Base-by-base conservation (phyloP, 1,284 basidiomycete species). In the Amylostereum areolatum region DNA sequence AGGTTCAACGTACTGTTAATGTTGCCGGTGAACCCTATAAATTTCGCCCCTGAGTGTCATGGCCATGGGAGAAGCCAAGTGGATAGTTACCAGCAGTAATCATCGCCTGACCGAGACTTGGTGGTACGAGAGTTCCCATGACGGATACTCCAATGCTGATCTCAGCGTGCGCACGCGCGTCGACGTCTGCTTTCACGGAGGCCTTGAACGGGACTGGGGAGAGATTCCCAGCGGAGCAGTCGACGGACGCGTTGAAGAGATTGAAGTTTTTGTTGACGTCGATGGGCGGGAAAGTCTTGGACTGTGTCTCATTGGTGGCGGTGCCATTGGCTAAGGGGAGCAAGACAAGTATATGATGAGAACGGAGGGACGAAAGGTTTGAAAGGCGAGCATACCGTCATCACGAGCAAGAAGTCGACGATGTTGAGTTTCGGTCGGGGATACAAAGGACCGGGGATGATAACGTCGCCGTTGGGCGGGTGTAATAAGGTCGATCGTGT, bases 91-190 rank as follows among this genome's bases (percentile, higher is more conserved):
- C 55, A 46, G 59, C 62, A 44, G 65, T 62, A 5, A 68, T 42
- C 27, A 55, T 66, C 47, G 73, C 66, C 4, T 67, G 57, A 3
- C 49, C 49, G 37, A 74, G 29, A 7, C 60, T 52, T 12, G 74
- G 73, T 1, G 75, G 75, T 3, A 77, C 45, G 27, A 78, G 49
- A 1, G 66, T 70, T 3, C 77, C 77, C 3, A 60, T 62, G 0
- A 68, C 71, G 3, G 64, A 67, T 25, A 75, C 59, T 9, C 76
- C 75, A 39, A 77, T 60, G 27, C 61, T 60, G 11, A 71, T 61
- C 2, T 59, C 54, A 0, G 67, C 69, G 45, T 63, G 47, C 4
- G 60, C 69, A 39, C 72, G 68, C 4, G 69, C 68, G 28, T 69
- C 59, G 1, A 74, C 66, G 50, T 72, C 67, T 7, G 74, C 66